Base-by-base conservation (phyloP, 805 yeast species). In the Cyberlindnera galapagoensis region DNA sequence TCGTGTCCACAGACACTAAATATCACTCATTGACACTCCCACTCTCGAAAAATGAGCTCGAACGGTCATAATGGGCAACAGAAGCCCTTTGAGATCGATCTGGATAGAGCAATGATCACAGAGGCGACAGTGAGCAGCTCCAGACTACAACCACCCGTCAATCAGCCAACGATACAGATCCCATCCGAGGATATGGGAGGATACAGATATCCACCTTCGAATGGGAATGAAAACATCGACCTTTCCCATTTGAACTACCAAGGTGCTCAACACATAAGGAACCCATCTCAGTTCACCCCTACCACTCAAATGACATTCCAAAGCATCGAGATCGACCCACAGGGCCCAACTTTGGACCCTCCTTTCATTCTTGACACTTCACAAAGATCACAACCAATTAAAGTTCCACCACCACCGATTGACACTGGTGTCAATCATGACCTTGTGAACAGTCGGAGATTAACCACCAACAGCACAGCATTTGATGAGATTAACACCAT, bases 401-500 rank as follows among this genome's bases (percentile, higher is more conserved):
- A 23, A 3, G 21, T 26, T 21, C 27, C 19, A 14, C 23, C 32
- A 10, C 21, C 20, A 25, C 30, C 25, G 30, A 13, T 27, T 8
- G 32, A 36, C 11, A 22, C 29, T 11, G 25, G 26, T 4, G 21
- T 21, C 13, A 19, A 20, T 13, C 36, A 26, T 6, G n/a, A n/a
- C n/a, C n/a, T n/a, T n/a, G n/a, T n/a, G n/a, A n/a, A n/a, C n/a
- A 11, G 21, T 17, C 31, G 40, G 11, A 34, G 45, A 22, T 30
- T 44, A 3, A 38, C 47, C 1, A 34, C 53, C 3, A 48, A 44
- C 21, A 41, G 29, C 18, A 21, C 46, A 0, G 38, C 49, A 5
- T 30, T 43, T 6, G 51, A 47, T 21, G 52, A 52, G 28, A 43
- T 50, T 9, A 40, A 31, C 15, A 38, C 37, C 5, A 39, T 60